Conservation (phyloP, 306 rosid species). For the Cicer yamashitae region DNA sequence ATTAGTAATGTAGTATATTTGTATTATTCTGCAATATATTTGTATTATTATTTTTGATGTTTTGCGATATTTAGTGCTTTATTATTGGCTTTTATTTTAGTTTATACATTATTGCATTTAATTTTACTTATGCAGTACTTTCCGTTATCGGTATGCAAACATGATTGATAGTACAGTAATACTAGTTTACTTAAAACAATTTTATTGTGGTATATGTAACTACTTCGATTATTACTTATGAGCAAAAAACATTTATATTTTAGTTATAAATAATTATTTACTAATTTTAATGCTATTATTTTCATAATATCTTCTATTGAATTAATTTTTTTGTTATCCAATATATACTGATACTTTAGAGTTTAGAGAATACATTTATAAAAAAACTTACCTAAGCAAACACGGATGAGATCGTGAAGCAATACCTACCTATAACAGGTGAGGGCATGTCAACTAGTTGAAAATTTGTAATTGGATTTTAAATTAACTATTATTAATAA, state of each 20-base stretch:
- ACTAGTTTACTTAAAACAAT: neutral
- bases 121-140: neutral
- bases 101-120: neutral
- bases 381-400: no score
- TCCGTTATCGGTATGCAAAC: neutral
- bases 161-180: neutral
- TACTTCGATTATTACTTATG: no score
- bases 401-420: neutral
- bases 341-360: no score
- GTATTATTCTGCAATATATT: neutral
- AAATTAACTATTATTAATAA: neutral
- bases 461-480: neutral
- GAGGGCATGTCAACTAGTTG: conserved; percentile 11
- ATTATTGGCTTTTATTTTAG: neutral
- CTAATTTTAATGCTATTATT: no score
- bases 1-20: no score
- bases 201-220: neutral
- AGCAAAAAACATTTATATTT: no score
- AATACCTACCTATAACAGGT: neutral
- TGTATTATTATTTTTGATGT: neutral
- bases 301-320: neutral
- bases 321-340: neutral
- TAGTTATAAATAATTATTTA: no score
- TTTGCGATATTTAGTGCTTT: neutral
- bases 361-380: no score